Evolutionary conservation across 2,329 filamentous ascomycete species (phyloP).

Genomic region (Cercospora canescens): DNA sequence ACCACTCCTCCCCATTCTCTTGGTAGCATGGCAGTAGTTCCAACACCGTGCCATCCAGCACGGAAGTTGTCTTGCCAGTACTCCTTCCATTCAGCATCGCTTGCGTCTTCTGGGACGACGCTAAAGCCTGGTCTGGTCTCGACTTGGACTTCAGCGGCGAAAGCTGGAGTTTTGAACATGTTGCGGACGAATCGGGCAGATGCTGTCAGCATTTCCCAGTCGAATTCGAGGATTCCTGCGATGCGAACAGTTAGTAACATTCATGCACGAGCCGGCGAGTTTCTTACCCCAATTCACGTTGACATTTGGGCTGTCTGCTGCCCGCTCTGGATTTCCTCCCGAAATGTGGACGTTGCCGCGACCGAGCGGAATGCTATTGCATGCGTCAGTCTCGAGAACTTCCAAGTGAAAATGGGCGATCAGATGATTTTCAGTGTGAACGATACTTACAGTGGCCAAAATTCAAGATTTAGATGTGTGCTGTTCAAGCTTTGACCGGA

Average conservation of each 20-base stretch:
- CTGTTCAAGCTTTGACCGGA: slow-evolving; percentile 7
- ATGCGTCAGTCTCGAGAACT: no score
- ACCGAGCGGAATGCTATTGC: no score
- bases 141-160: slow-evolving; percentile 31
- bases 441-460: slow-evolving; percentile 16
- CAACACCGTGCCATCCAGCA: slow-evolving; percentile 23
- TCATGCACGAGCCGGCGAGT: not conserved
- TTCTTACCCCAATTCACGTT: slow-evolving; percentile 31
- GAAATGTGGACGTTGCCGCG: slow-evolving; percentile 31
- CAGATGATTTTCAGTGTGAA: not conserved
- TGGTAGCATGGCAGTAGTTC: slow-evolving; percentile 31
- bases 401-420: no score
- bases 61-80: slow-evolving; percentile 17
- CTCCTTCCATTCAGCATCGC: slow-evolving; percentile 22
- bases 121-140: slow-evolving; percentile 31
- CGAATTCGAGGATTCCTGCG: slow-evolving; percentile 21
- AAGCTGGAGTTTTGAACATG: slow-evolving; percentile 17
- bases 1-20: slow-evolving; percentile 27
- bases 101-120: slow-evolving; percentile 15
- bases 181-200: slow-evolving; percentile 28
- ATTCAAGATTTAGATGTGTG: slow-evolving; percentile 18
- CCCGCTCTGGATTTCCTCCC: slow-evolving; percentile 21
- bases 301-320: slow-evolving; percentile 24
- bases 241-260: not conserved
- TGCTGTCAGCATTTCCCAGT: slow-evolving; percentile 29